Evolutionary conservation across 208 protist species (phyloP).

Genomic region (Trypanosoma avium): DNA sequence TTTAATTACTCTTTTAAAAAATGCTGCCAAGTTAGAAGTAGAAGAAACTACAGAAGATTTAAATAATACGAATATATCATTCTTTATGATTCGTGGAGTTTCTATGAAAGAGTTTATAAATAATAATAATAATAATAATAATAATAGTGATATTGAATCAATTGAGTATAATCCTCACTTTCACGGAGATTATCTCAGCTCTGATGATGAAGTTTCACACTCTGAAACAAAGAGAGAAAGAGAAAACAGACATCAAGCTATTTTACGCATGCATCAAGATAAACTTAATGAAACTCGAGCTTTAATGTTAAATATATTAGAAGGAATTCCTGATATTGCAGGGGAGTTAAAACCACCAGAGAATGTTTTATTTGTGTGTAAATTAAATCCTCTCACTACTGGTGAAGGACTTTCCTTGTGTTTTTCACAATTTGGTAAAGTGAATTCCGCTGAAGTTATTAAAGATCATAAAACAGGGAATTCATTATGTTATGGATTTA

Average conservation of each 20-base stretch:
- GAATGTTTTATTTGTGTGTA: conserved; percentile 99
- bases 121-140: not conserved
- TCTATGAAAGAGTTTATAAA: not conserved
- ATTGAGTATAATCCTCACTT: conserved; percentile 69
- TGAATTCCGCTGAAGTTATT: conserved; percentile 86
- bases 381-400: conserved; percentile 96
- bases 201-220: conserved; percentile 50
- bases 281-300: conserved; percentile 67
- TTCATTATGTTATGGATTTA: conserved; percentile 97
- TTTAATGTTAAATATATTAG: conserved; percentile 95
- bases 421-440: conserved; percentile 95
- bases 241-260: conserved; percentile 17
- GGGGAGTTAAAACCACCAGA: conserved; percentile 95
- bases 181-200: conserved; percentile 66
- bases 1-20: conserved; percentile 5
- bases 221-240: conserved; percentile 16
- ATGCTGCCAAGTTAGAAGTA: too few species aligned
- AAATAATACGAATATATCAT: too few species aligned
- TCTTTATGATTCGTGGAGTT: conserved; percentile 15
- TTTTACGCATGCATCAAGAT: conserved; percentile 42
- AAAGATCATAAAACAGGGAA: conserved; percentile 63
- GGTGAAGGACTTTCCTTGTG: conserved; percentile 95
- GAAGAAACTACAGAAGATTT: too few species aligned
- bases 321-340: conserved; percentile 92
- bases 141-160: conserved; percentile 4